Evolutionary conservation across 2,329 filamentous ascomycete species (phyloP).

Genomic region (Nothophoma quercina): DNA sequence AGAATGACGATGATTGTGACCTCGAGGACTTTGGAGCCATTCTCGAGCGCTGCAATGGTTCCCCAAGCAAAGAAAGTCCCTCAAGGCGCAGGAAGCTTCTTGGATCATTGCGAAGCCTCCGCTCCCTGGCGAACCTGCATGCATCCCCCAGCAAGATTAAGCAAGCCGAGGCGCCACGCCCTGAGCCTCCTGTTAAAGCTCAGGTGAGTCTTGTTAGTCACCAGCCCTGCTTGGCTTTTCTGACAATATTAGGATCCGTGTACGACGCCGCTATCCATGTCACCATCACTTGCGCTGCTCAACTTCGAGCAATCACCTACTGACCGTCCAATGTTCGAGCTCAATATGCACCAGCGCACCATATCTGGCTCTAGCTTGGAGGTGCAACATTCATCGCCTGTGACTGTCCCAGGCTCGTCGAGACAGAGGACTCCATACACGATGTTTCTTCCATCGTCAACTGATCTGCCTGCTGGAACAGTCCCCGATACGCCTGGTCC

Average conservation of each 20-base stretch:
- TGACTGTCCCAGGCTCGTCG: slow-evolving; percentile 32
- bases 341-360: background rate
- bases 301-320: slow-evolving; percentile 37
- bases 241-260: background rate
- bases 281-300: slow-evolving; percentile 36
- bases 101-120: slow-evolving; percentile 39
- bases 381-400: slow-evolving; percentile 39
- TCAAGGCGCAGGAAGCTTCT: slow-evolving; percentile 38
- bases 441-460: background rate
- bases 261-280: slow-evolving; percentile 1
- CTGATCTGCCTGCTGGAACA: slow-evolving; percentile 31
- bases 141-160: slow-evolving; percentile 30
- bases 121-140: slow-evolving; percentile 34
- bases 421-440: slow-evolving; percentile 9
- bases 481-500: slow-evolving; percentile 40
- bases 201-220: background rate
- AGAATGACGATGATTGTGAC: background rate
- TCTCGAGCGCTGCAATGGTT: slow-evolving; percentile 17
- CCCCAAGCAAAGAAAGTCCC: slow-evolving; percentile 32
- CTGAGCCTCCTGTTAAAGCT: background rate
- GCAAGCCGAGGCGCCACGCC: background rate
- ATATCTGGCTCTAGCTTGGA: slow-evolving; percentile 23
- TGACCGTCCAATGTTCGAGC: slow-evolving; percentile 36
- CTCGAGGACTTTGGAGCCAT: slow-evolving; percentile 26
- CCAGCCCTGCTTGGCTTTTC: background rate